Percentiles rank a stretch among this genome's conserved stretches.
phyloP scores from a whole-genome alignment of 805 yeast genomes.

The Tetrapisispora pingtungensis region DNA sequence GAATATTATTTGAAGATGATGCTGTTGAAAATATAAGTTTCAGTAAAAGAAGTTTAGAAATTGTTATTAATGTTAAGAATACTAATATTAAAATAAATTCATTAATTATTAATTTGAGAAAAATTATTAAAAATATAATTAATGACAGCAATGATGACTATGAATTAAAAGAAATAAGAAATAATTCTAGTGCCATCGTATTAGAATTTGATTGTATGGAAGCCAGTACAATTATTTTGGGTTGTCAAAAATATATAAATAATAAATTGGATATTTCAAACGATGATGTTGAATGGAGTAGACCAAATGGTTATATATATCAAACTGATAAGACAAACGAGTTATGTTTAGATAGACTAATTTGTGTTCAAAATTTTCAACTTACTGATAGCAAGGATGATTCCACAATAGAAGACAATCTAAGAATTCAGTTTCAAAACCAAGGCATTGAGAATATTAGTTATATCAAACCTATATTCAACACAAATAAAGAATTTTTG shows the following conservation, averaged over 20 bases:
- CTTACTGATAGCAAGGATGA: neutral
- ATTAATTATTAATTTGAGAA: neutral
- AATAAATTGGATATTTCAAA: slow-evolving; percentile 5
- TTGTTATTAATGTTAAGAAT: neutral
- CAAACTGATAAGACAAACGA: slow-evolving; percentile 13
- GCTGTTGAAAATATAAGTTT: slow-evolving; percentile 17
- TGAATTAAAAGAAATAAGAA: slow-evolving; percentile 1
- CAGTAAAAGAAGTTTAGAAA: neutral
- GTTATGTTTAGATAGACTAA: slow-evolving; percentile 14
- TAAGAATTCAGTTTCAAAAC: slow-evolving; percentile 6
- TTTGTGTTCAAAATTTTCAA: slow-evolving; percentile 8
- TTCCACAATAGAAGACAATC: slow-evolving; percentile 6
- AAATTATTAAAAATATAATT: neutral
- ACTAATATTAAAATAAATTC: neutral
- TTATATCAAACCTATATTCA: slow-evolving; percentile 8
- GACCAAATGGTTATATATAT: slow-evolving; percentile 22
- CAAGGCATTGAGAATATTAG: neutral
- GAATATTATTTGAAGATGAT: slow-evolving; percentile 29
- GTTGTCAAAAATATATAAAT: slow-evolving; percentile 17
- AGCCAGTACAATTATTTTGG: slow-evolving; percentile 15
- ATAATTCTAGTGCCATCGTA: slow-evolving; percentile 2
- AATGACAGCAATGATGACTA: neutral
- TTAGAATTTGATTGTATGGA: slow-evolving; percentile 13
- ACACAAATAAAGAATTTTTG: neutral
- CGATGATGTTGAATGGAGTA: slow-evolving; percentile 13